phyloP scores from a whole-genome alignment of 2,329 filamentous ascomycete species.

The Neofusicoccum ribis region DNA sequence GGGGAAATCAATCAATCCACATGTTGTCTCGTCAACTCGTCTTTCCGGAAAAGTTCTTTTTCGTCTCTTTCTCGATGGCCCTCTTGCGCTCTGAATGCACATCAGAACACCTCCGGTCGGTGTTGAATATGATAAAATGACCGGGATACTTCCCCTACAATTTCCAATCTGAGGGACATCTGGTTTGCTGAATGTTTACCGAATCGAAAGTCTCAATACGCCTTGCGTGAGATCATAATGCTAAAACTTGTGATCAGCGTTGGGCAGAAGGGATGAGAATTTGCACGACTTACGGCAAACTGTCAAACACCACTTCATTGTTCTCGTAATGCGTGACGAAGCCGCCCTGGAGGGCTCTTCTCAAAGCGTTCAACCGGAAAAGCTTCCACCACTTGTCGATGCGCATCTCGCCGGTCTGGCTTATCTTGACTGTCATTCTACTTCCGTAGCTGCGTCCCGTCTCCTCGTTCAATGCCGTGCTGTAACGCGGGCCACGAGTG shows the following conservation, averaged over 20 bases:
- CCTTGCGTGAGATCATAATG: conserved; percentile 2
- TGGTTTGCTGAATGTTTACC: too few relatives aligned
- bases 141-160: too few relatives aligned
- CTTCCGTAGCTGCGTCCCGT: conserved; percentile 62
- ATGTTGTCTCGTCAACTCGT: neutral
- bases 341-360: conserved; percentile 56
- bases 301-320: conserved; percentile 29
- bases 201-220: neutral
- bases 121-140: neutral
- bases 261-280: neutral
- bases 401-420: conserved; percentile 59
- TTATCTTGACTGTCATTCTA: conserved; percentile 61
- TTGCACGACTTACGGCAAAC: conserved; percentile 5
- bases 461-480: conserved; percentile 63
- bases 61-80: neutral
- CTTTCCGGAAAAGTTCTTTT: neutral
- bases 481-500: conserved; percentile 65
- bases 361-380: conserved; percentile 61
- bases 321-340: conserved; percentile 39
- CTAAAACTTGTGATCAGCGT: neutral
- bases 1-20: neutral
- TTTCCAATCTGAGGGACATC: too few relatives aligned
- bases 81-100: neutral
- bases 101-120: neutral
- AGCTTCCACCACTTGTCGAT: conserved; percentile 77